Percentiles rank a stretch among this genome's conserved stretches.
phyloP scores from a whole-genome alignment of 768 basidiomycete genomes.

The Scleroderma bovista region DNA sequence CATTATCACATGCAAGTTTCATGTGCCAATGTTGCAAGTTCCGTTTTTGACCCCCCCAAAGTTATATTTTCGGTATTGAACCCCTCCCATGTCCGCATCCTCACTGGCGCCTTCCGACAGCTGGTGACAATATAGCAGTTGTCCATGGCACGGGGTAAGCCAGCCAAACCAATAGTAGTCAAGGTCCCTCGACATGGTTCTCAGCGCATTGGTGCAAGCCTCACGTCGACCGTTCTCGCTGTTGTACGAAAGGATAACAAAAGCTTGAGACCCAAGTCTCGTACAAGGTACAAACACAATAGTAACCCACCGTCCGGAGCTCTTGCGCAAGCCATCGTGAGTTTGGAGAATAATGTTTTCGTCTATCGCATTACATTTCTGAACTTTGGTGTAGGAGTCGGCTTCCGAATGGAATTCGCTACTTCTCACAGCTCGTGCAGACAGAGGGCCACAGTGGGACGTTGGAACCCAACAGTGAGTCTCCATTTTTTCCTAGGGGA shows the following conservation, averaged over 20 bases:
- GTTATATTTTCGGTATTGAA: neutral
- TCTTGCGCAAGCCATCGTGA: conserved; percentile 60
- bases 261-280: conserved; percentile 36
- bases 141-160: conserved; percentile 37
- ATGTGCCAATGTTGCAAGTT: too few species aligned
- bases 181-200: conserved; percentile 73
- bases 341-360: conserved; percentile 23
- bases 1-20: neutral
- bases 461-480: conserved; percentile 80
- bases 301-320: conserved; percentile 39
- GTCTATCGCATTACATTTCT: neutral
- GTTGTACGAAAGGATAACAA: conserved; percentile 49
- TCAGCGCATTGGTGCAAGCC: conserved; percentile 61
- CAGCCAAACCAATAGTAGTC: conserved; percentile 51
- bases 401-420: conserved; percentile 86
- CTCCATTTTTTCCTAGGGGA: neutral
- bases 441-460: conserved; percentile 85
- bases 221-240: conserved; percentile 52
- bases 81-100: neutral
- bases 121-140: neutral
- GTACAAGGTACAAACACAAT: conserved; percentile 48
- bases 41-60: neutral
- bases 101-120: neutral
- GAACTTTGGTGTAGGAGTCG: conserved; percentile 45
- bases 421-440: conserved; percentile 70